Percentiles rank a stretch among this genome's conserved stretches.
Conservation (phyloP, 2,329 filamentous ascomycete species). For the Talaromyces sp. region DNA sequence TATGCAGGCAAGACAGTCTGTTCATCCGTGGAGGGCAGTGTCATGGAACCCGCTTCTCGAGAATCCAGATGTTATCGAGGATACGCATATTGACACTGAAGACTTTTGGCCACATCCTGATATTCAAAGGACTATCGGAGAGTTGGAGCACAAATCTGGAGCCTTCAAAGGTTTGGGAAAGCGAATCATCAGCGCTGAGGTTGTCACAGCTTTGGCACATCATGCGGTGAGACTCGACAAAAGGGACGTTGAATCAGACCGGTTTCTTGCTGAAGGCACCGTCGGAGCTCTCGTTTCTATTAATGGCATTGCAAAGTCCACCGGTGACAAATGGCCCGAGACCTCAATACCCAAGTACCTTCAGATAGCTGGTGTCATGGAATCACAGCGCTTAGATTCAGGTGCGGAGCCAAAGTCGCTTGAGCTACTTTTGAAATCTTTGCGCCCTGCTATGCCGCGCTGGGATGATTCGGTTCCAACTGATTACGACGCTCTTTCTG, state of each 20-base stretch:
- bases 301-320: slow-evolving; percentile 13
- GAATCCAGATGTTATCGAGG: slow-evolving; percentile 20
- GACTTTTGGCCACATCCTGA: slow-evolving; percentile 31
- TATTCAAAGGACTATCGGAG: slow-evolving; percentile 6
- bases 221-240: slow-evolving; percentile 6
- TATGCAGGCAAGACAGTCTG: slow-evolving; percentile 21
- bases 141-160: slow-evolving; percentile 11
- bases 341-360: background rate
- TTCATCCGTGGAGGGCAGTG: slow-evolving; percentile 34
- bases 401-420: slow-evolving; percentile 41
- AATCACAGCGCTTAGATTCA: slow-evolving; percentile 43
- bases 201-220: slow-evolving; percentile 45
- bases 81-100: slow-evolving; percentile 31
- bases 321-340: slow-evolving; percentile 11
- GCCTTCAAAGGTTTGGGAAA: slow-evolving; percentile 35
- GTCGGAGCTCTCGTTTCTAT: slow-evolving; percentile 9
- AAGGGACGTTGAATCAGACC: slow-evolving; percentile 35
- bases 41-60: slow-evolving; percentile 34
- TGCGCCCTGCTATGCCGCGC: slow-evolving; percentile 25
- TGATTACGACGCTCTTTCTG: slow-evolving; percentile 16
- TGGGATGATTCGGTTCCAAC: slow-evolving; percentile 22
- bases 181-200: slow-evolving; percentile 53
- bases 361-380: slow-evolving; percentile 45
- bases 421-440: slow-evolving; percentile 32
- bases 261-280: slow-evolving; percentile 25